A percentile compares a stretch with the other conserved stretches of the same genome.
These are phyloP conservation scores for Chrysosporium queenslandicum DNA, from an alignment of 2,329 filamentous ascomycete genomes.

Conservation along the genomic window DNA sequence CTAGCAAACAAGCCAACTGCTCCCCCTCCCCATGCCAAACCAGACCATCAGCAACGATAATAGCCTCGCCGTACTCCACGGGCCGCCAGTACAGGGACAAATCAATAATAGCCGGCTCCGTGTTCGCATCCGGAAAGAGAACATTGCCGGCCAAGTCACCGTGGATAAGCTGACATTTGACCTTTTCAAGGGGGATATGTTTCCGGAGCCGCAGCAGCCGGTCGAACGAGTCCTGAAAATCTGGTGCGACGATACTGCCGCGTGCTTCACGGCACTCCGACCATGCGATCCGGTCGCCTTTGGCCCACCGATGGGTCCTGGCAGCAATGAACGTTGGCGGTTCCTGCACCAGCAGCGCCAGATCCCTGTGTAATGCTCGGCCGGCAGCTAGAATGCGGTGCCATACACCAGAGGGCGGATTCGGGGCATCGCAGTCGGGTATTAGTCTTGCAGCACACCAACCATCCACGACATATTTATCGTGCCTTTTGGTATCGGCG, in stretches of 20 bases:
- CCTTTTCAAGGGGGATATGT: neutral
- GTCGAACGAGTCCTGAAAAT: neutral
- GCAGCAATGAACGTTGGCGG: constrained; percentile 2
- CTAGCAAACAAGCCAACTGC: constrained; percentile 7
- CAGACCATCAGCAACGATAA: constrained; percentile 12
- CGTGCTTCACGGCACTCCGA: neutral
- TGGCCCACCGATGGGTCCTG: constrained; percentile 12
- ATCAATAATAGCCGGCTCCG: constrained; percentile 10
- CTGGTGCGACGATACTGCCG: neutral
- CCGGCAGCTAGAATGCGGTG: constrained; percentile 7
- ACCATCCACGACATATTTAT: constrained; percentile 6
- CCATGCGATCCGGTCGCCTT: constrained; percentile 12
- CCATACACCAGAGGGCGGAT: neutral
- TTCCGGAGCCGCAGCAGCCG: neutral
- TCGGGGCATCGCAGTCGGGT: neutral
- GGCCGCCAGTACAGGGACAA: constrained; percentile 14
- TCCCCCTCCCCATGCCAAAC: constrained; percentile 12
- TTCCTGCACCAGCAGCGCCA: neutral
- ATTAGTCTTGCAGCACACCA: constrained; percentile 11
- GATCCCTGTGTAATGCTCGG: constrained; percentile 9
- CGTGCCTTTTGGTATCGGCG: neutral
- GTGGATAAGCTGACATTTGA: constrained; percentile 10
- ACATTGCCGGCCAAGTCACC: constrained; percentile 13
- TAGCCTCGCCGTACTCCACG: constrained; percentile 10
- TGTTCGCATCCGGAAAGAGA: constrained; percentile 1